These are phyloP conservation scores for Berkeleyomyces rouxiae DNA, from an alignment of 2,329 filamentous ascomycete genomes.

Conservation along the genomic window DNA sequence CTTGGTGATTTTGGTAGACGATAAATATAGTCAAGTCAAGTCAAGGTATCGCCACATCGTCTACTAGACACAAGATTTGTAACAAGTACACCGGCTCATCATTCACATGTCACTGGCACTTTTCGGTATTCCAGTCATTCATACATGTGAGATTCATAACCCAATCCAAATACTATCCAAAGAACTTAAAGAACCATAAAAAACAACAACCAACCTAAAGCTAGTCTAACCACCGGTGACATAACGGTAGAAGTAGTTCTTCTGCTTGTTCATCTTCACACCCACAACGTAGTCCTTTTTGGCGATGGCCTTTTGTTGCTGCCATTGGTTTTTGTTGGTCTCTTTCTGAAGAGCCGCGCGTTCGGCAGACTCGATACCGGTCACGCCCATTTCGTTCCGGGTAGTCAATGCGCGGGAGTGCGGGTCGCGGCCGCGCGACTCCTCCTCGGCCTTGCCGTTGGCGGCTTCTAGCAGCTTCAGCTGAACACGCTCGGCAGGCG, in stretches of 20 bases:
- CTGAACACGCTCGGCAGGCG: constrained; percentile 56
- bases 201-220: background rate
- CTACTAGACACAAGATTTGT: background rate
- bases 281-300: constrained; percentile 13
- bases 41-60: background rate
- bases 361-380: constrained; percentile 1
- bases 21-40: no score
- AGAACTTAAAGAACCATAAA: background rate
- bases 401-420: constrained; percentile 3
- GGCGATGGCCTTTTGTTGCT: constrained; percentile 10
- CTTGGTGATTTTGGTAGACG: no score
- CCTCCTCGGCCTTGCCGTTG: constrained; percentile 15
- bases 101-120: no score
- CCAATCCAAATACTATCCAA: background rate
- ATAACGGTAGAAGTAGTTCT: constrained; percentile 39
- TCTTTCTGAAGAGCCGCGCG: constrained; percentile 7
- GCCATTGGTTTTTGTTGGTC: constrained; percentile 6
- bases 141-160: background rate
- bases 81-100: no score
- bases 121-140: background rate
- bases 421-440: constrained; percentile 6
- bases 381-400: constrained; percentile 9
- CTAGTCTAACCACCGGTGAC: constrained; percentile 25
- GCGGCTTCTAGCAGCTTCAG: constrained; percentile 43
- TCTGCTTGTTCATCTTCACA: constrained; percentile 34